Percentiles rank a stretch among this genome's conserved stretches.
phyloP scores from a whole-genome alignment of 495 filamentous ascomycete species.

The Aspergillus kassunensis region DNA sequence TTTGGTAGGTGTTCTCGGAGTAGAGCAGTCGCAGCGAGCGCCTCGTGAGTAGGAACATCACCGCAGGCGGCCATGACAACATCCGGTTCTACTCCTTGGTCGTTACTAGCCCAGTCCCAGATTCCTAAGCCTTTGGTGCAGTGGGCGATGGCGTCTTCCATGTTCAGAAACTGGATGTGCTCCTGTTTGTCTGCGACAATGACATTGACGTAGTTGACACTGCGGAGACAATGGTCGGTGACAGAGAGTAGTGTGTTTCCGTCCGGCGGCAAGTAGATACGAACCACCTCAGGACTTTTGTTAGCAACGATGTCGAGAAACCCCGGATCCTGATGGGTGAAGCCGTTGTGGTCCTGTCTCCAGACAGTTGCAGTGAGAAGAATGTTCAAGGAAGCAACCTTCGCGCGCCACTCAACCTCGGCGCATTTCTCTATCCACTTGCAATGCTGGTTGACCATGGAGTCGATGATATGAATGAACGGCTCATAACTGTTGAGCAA shows the following conservation, averaged over 20 bases:
- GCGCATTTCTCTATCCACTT: slow-evolving; percentile 76
- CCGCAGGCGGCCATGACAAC: slow-evolving; percentile 68
- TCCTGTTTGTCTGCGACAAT: slow-evolving; percentile 73
- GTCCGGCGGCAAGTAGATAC: slow-evolving; percentile 73
- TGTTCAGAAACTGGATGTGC: slow-evolving; percentile 65
- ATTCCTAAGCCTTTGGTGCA: slow-evolving; percentile 65
- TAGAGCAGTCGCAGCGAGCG: slow-evolving; percentile 62
- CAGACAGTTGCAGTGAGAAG: slow-evolving; percentile 70
- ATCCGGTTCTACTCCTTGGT: slow-evolving; percentile 60
- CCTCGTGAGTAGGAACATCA: slow-evolving; percentile 66
- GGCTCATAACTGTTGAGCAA: slow-evolving; percentile 75
- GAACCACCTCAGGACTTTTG: slow-evolving; percentile 69
- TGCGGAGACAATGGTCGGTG: slow-evolving; percentile 66
- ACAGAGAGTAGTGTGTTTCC: slow-evolving; percentile 67
- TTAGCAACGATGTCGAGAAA: slow-evolving; percentile 73
- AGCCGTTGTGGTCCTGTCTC: slow-evolving; percentile 77
- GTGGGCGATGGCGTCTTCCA: slow-evolving; percentile 63
- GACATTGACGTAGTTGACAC: slow-evolving; percentile 71
- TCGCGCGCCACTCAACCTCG: slow-evolving; percentile 66
- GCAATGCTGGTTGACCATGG: slow-evolving; percentile 77
- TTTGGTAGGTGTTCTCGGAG: slow-evolving; percentile 60
- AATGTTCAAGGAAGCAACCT: slow-evolving; percentile 68
- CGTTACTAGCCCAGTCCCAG: slow-evolving; percentile 56
- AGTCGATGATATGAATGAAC: slow-evolving; percentile 75
- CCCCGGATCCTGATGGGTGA: slow-evolving; percentile 74